A percentile compares a stretch with the other conserved stretches of the same genome.
These are phyloP conservation scores for Annulohypoxylon stygium DNA, from an alignment of 495 filamentous ascomycete species.

Conservation along the genomic window DNA sequence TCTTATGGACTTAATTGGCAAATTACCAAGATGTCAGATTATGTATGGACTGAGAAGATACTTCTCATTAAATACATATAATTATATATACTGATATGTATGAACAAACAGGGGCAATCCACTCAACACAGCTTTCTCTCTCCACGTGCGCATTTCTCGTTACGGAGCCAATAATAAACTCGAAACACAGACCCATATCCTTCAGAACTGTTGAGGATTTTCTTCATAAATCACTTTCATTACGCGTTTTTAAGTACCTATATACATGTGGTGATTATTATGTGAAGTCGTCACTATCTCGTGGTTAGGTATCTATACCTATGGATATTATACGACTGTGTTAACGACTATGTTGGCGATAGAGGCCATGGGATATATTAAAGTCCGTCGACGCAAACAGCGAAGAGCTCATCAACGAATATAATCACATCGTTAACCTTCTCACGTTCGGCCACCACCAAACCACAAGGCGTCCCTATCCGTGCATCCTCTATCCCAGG, in stretches of 20 bases:
- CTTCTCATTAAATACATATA: slow-evolving; percentile 30
- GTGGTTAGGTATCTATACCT: too few species aligned
- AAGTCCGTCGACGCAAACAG: slow-evolving; percentile 49
- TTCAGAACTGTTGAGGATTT: neutral
- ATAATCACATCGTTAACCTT: slow-evolving; percentile 50
- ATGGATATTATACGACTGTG: neutral
- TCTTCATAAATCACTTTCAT: neutral
- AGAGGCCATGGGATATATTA: slow-evolving; percentile 2
- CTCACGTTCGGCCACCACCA: slow-evolving; percentile 39
- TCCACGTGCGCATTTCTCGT: slow-evolving; percentile 41
- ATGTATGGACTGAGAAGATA: neutral
- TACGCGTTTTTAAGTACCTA: neutral
- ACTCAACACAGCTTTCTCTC: slow-evolving; percentile 29
- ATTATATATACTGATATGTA: slow-evolving; percentile 23
- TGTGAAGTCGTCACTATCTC: neutral
- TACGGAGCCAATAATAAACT: slow-evolving; percentile 1
- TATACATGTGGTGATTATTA: neutral
- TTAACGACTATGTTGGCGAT: neutral
- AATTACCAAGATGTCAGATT: neutral
- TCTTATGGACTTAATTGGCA: neutral
- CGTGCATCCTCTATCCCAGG: slow-evolving; percentile 16
- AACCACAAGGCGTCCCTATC: slow-evolving; percentile 16
- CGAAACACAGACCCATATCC: neutral
- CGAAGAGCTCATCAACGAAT: slow-evolving; percentile 59
- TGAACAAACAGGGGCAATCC: slow-evolving; percentile 39